Evolutionary conservation across 164 flowering plant genomes (phyloP).

Genomic region (Platanus orientalis): DNA sequence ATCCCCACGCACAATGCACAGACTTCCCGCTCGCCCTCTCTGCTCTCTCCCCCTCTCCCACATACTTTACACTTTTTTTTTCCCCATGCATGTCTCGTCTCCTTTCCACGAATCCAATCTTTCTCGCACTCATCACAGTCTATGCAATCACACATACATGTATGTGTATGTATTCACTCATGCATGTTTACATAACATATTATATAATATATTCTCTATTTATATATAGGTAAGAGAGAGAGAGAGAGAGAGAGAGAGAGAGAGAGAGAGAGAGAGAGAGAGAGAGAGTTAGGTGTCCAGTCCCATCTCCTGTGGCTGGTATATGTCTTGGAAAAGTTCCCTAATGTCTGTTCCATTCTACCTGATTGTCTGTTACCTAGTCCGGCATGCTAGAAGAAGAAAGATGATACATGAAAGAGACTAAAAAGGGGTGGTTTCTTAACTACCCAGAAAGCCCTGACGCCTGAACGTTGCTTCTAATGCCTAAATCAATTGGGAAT

Average conservation of each 20-base stretch:
- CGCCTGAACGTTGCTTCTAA: too few relatives aligned
- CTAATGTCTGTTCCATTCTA: too few relatives aligned
- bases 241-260: too few relatives aligned
- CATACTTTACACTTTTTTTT: neutral
- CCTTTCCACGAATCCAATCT: neutral
- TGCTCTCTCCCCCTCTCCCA: too few relatives aligned
- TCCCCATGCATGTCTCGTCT: too few relatives aligned
- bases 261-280: too few relatives aligned
- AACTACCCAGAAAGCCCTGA: neutral
- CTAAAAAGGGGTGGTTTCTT: too few relatives aligned
- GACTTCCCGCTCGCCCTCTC: neutral
- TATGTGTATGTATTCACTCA: neutral
- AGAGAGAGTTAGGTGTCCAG: constrained; percentile 29
- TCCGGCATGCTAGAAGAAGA: neutral
- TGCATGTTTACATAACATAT: neutral
- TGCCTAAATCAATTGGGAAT: too few relatives aligned
- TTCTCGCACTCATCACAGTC: neutral
- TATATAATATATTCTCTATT: too few relatives aligned
- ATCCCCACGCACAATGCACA: neutral
- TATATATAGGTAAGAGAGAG: too few relatives aligned
- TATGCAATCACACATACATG: neutral
- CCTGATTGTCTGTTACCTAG: neutral
- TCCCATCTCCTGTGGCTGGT: too few relatives aligned
- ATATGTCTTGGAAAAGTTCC: too few relatives aligned
- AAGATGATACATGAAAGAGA: neutral